Conservation (phyloP, 2,329 filamentous ascomycete genomes). For the Zalaria obscura region DNA sequence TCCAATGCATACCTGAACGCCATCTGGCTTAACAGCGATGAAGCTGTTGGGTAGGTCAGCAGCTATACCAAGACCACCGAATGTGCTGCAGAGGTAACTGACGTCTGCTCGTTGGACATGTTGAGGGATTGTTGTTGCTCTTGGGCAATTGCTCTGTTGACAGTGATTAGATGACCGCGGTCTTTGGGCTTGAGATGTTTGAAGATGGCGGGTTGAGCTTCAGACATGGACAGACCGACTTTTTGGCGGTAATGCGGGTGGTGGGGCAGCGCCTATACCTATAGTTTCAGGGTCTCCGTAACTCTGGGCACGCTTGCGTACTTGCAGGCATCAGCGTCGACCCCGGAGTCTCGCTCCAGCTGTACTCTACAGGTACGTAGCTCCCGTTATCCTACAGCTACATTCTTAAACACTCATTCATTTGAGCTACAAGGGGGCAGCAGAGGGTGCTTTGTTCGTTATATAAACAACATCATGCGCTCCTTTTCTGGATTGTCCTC, state of each 20-base stretch:
- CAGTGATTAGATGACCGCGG: conserved; percentile 26
- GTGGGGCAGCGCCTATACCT: background rate
- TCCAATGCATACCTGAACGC: conserved; percentile 66
- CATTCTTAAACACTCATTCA: too few relatives aligned
- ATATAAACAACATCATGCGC: conserved; percentile 7
- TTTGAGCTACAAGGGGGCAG: background rate
- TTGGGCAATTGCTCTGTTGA: conserved; percentile 14
- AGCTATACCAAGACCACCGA: background rate
- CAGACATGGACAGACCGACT: background rate
- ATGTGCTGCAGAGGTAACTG: conserved; percentile 25
- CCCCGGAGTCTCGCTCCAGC: background rate
- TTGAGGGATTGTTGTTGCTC: conserved; percentile 15
- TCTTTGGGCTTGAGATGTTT: conserved; percentile 34
- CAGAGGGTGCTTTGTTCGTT: background rate
- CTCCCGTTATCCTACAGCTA: too few relatives aligned
- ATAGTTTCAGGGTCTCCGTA: conserved; percentile 2
- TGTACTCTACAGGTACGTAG: too few relatives aligned
- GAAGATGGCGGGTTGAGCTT: conserved; percentile 27
- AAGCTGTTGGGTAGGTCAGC: conserved; percentile 48
- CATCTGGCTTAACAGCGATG: conserved; percentile 99
- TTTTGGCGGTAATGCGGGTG: conserved; percentile 1
- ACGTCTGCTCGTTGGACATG: conserved; percentile 69
- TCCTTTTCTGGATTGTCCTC: conserved; percentile 27
- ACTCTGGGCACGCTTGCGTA: background rate
- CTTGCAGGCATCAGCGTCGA: background rate